These are phyloP conservation scores for Backusella mclennaniae DNA, from an alignment of 192 early-diverging fungal genomes.

Conservation along the genomic window DNA sequence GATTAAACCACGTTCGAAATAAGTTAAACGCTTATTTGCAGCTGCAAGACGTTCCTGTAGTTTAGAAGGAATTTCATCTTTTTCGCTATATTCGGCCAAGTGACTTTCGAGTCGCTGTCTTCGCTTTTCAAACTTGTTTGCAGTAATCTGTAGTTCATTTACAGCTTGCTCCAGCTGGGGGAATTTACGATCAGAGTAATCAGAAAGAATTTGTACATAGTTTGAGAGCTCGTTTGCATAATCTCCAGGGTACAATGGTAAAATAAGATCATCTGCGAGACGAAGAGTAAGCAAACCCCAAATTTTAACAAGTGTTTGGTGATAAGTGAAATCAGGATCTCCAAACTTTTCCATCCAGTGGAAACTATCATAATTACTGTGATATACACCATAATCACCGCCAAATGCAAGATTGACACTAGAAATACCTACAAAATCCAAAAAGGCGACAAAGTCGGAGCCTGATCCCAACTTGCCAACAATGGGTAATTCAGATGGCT, in stretches of 20 bases:
- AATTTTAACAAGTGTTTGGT: conserved; percentile 44
- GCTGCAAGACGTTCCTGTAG: conserved; percentile 37
- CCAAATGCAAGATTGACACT: conserved; percentile 53
- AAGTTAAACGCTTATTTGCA: conserved; percentile 44
- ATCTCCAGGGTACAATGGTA: conserved; percentile 34
- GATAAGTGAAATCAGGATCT: conserved; percentile 54
- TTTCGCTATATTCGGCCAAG: conserved; percentile 36
- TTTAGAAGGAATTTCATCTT: neutral
- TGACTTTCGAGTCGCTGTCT: conserved; percentile 33
- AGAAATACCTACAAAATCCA: conserved; percentile 62
- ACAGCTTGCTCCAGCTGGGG: conserved; percentile 15
- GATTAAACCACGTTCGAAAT: conserved; percentile 56
- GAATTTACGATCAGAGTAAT: neutral
- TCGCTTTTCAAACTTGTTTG: conserved; percentile 11
- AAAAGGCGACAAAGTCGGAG: conserved; percentile 59
- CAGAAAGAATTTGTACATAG: conserved; percentile 34
- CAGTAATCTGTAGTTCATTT: neutral
- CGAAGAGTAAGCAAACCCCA: conserved; percentile 46
- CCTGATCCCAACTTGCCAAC: conserved; percentile 46
- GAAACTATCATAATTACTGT: conserved; percentile 64
- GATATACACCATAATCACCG: conserved; percentile 53
- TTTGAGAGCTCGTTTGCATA: conserved; percentile 43
- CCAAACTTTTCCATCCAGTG: conserved; percentile 58
- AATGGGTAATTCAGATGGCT: neutral
- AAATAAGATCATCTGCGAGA: conserved; percentile 43